These are phyloP conservation scores for Peterozyma xylosa DNA, from an alignment of 805 yeast genomes.

Conservation along the genomic window DNA sequence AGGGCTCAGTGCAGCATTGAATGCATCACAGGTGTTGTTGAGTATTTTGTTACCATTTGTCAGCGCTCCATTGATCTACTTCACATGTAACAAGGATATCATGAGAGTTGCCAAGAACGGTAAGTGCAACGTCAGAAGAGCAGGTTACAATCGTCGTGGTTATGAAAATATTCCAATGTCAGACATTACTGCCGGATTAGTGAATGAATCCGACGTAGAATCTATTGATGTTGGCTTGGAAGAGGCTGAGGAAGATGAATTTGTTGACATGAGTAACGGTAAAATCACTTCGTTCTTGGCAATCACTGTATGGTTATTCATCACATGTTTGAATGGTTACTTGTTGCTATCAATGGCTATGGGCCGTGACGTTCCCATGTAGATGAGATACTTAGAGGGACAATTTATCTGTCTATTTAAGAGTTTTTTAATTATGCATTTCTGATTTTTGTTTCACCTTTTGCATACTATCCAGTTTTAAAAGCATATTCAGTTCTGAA, in stretches of 20 bases:
- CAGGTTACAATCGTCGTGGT: constrained; percentile 5
- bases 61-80: constrained; percentile 78
- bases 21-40: constrained; percentile 79
- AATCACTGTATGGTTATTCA: constrained; percentile 58
- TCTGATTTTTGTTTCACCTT: too few species aligned
- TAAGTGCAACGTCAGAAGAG: neutral
- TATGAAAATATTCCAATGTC: constrained; percentile 3
- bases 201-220: constrained; percentile 1
- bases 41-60: constrained; percentile 79
- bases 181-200: constrained; percentile 3
- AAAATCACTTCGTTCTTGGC: constrained; percentile 48
- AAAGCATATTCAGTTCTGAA: too few species aligned
- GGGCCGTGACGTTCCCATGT: constrained; percentile 8
- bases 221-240: constrained; percentile 10
- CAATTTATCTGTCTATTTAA: too few species aligned
- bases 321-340: constrained; percentile 66
- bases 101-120: constrained; percentile 50
- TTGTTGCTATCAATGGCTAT: constrained; percentile 9
- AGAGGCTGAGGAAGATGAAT: constrained; percentile 15
- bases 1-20: constrained; percentile 68
- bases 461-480: too few species aligned
- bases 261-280: constrained; percentile 54
- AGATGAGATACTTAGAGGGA: neutral
- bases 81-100: constrained; percentile 61
- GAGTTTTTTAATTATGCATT: too few species aligned